Evolutionary conservation across 1,284 basidiomycete genomes (phyloP), one percentile per base, ranked within the genome.

Genomic region (Cryptococcus maquisensis): DNA sequence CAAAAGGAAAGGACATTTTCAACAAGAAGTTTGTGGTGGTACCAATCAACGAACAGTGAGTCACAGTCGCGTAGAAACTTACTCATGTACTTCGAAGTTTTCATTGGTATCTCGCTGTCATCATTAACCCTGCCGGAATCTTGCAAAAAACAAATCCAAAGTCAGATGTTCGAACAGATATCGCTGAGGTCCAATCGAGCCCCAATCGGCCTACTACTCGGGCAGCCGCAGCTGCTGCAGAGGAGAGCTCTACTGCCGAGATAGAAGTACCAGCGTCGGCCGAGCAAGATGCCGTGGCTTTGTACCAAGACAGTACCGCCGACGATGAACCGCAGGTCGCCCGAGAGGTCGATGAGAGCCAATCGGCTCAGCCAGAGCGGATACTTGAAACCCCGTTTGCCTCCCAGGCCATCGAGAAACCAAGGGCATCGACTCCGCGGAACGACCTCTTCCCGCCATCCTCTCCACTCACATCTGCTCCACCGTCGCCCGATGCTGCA

Each of bases 101-200:
- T 44, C 96, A 99, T 77, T 98, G 96, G 96, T 98, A 96, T 73
- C 82, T 98, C 21, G 94, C 90, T 7, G 84, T 98, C 61, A 93
- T 99, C 62, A 87, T 85, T 73, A 86, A 89, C 56, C 95, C 96
- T 0, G 83, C 82, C 49, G 68, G 71, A 3, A 64, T 79, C 8
- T 63, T 80, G 20, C 79, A 81, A 7, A 79, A 44, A 5, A 26
- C 46, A 47, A 8, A 16, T 10, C 2, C 6, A 23, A 12, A 40
- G 21, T 10, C 40, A 16, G n/a, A 42, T 32, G 10, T 5, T 32
- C 28, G 10, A 32, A 32, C 28, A 32, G 10, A 10, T 32, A 3
- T 10, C 28, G 10, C 10, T 10, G 28, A 32, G 28, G 6, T 32
- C 28, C 6, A 32, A 10, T 32, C 28, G 28, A 32, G 28, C 10